These are phyloP conservation scores for Discostella stelligeroides DNA, from an alignment of 108 stramenopile species.

Conservation along the genomic window DNA sequence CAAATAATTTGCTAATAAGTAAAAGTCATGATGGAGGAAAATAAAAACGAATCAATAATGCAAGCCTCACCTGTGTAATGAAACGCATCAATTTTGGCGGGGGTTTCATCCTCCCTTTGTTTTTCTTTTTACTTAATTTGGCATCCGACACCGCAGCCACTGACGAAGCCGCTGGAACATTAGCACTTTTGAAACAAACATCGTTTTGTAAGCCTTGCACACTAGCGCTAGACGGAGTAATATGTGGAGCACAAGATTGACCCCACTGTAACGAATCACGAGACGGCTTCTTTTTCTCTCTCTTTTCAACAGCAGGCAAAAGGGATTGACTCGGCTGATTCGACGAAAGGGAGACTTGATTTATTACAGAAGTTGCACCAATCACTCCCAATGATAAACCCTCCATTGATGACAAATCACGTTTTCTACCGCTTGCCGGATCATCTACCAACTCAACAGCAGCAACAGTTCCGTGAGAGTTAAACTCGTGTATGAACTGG, in stretches of 20 bases:
- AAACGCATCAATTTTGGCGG: slow-evolving; percentile 86
- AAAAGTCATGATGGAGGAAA: neutral
- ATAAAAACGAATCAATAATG: too few species aligned
- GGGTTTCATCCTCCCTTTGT: slow-evolving; percentile 66
- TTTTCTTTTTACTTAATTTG: slow-evolving; percentile 42
- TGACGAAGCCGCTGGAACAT: neutral
- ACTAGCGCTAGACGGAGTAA: slow-evolving; percentile 11
- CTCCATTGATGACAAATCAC: slow-evolving; percentile 38
- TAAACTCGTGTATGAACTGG: slow-evolving; percentile 34
- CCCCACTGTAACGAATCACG: slow-evolving; percentile 73
- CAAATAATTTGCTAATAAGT: slow-evolving; percentile 3
- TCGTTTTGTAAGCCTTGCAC: neutral
- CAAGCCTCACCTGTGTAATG: slow-evolving; percentile 61
- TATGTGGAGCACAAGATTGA: slow-evolving; percentile 49
- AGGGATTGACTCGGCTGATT: slow-evolving; percentile 13
- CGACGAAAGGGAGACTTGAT: neutral
- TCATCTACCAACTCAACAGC: neutral
- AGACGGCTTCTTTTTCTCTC: slow-evolving; percentile 78
- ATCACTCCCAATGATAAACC: slow-evolving; percentile 9
- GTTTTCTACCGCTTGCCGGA: slow-evolving; percentile 23
- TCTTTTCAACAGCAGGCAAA: slow-evolving; percentile 34
- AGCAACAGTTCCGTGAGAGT: slow-evolving; percentile 4
- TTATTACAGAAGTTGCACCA: too few species aligned
- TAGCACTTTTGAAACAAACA: neutral
- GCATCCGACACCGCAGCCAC: slow-evolving; percentile 11